A percentile compares a stretch with the other conserved stretches of the same genome.
Conservation (phyloP, 371 early-diverging fungal genomes). For the Syncephalis fuscata region DNA sequence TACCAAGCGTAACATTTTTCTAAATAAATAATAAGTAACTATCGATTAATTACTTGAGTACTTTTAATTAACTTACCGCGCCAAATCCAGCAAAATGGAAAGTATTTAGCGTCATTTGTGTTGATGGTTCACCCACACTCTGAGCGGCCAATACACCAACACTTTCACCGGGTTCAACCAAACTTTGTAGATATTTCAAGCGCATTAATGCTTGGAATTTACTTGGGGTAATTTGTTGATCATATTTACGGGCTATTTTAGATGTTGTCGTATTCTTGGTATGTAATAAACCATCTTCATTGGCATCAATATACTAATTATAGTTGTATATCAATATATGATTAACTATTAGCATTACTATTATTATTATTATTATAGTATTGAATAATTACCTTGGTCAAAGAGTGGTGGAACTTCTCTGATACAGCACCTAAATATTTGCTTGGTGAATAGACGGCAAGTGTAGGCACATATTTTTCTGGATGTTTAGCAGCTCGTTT, state of each 20-base stretch:
- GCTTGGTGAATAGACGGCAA: conserved; percentile 66
- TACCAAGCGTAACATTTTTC: conserved; percentile 98
- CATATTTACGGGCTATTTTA: too few relatives aligned
- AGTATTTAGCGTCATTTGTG: conserved; percentile 99
- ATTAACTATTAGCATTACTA: too few relatives aligned
- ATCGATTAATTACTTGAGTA: too few relatives aligned
- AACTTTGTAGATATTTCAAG: conserved; percentile 81
- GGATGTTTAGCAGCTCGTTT: conserved; percentile 65
- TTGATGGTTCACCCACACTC: conserved; percentile 99
- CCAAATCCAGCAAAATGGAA: conserved; percentile 99
- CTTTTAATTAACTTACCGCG: conserved; percentile 21
- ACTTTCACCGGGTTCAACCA: conserved; percentile 96
- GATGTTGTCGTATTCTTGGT: too few relatives aligned
- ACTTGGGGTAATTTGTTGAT: conserved; percentile 8
- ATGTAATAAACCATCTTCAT: too few relatives aligned
- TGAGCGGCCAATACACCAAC: conserved; percentile 99
- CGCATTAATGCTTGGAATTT: conserved; percentile 85
- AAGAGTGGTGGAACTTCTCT: conserved; percentile 56
- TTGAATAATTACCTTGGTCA: conserved; percentile 9
- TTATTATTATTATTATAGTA: too few relatives aligned
- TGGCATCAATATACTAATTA: too few relatives aligned
- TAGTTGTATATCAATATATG: too few relatives aligned
- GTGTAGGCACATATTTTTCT: conserved; percentile 58
- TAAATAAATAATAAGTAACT: too few relatives aligned
- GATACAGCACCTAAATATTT: conserved; percentile 80